Evolutionary conservation across 2,329 filamentous ascomycete genomes (phyloP).

Genomic region (Diplocarpon rosae): DNA sequence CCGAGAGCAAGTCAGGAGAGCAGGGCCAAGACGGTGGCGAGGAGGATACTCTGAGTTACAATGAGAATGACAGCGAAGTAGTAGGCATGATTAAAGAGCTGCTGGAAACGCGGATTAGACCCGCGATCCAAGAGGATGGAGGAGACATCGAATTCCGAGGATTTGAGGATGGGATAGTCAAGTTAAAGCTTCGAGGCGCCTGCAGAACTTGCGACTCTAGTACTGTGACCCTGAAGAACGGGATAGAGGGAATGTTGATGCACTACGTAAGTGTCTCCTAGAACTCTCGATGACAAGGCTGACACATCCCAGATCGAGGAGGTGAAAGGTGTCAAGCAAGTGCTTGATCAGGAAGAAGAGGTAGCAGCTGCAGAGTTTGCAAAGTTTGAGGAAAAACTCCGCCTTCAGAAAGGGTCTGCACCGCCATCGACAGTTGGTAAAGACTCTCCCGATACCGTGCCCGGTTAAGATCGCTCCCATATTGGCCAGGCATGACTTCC

Average conservation of each 20-base stretch:
- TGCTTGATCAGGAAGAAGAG: constrained; percentile 86
- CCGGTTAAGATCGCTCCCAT: neutral
- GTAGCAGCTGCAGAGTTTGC: constrained; percentile 79
- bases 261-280: constrained; percentile 58
- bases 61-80: constrained; percentile 87
- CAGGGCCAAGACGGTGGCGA: constrained; percentile 35
- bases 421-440: constrained; percentile 21
- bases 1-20: constrained; percentile 48
- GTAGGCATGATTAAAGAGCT: constrained; percentile 98
- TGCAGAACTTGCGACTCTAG: constrained; percentile 95
- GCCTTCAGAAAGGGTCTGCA: constrained; percentile 37
- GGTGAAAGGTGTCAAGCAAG: constrained; percentile 83
- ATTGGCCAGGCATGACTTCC: too few relatives aligned
- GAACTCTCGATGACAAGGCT: constrained; percentile 3
- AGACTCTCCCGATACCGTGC: neutral
- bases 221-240: constrained; percentile 92
- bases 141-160: constrained; percentile 94
- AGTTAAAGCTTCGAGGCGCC: constrained; percentile 78
- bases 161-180: constrained; percentile 76
- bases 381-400: constrained; percentile 82
- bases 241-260: constrained; percentile 98
- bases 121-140: constrained; percentile 93
- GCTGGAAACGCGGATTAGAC: constrained; percentile 85
- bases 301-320: constrained; percentile 65
- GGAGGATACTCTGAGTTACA: constrained; percentile 67